Base-by-base conservation (phyloP, 2,329 filamentous ascomycete species). In the Alternaria consortialis region DNA sequence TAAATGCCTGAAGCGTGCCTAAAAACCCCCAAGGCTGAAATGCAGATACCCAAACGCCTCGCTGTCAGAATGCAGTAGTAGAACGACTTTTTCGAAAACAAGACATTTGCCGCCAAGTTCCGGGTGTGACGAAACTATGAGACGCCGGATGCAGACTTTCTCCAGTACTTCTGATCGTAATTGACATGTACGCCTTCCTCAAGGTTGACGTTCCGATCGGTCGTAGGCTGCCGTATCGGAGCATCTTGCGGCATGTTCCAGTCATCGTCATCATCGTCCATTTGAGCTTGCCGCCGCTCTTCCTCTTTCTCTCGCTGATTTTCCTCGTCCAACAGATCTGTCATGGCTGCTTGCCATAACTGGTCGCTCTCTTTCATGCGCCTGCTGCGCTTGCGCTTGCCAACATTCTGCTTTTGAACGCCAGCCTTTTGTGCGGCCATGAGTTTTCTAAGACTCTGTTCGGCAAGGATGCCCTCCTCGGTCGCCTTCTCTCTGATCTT, bases 401-500 rank as follows among this genome's bases (percentile, higher is more conserved):
- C 72, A 32, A 66, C 73, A 51, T 73, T 76, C 29, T 67, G 69
- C 58, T 79, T 73, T 53, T 74, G 71, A 39, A 78, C 69, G 27
- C 85, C 84, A 4, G 84, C 82, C 71, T 83, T 82, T 40, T 78
- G 77, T 32, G 80, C 81, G 1, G 80, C 79, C 64, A 84, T 83
- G 27, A 91, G 79, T 69, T 87, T 89, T 50, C 88, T 81, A 64
- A 91, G 75, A 20, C 88, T 88, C 69, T 89, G 86, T 73, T 90
- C 88, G 7, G 88, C 88, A 61, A 88, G 76, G 46, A 89, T 84
- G 13, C 88, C 88, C 72, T 91, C 88, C 69, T 89, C 84, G 4
- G 87, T 89, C 5, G 88, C 88, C 58, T 84, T 83, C 71, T 90
- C 88, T 37, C 87, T 79, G 47, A 89, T 86, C 64, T 82, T 84